Evolutionary conservation across 2,329 filamentous ascomycete genomes (phyloP).

Genomic region (Colletotrichum theobromicola): DNA sequence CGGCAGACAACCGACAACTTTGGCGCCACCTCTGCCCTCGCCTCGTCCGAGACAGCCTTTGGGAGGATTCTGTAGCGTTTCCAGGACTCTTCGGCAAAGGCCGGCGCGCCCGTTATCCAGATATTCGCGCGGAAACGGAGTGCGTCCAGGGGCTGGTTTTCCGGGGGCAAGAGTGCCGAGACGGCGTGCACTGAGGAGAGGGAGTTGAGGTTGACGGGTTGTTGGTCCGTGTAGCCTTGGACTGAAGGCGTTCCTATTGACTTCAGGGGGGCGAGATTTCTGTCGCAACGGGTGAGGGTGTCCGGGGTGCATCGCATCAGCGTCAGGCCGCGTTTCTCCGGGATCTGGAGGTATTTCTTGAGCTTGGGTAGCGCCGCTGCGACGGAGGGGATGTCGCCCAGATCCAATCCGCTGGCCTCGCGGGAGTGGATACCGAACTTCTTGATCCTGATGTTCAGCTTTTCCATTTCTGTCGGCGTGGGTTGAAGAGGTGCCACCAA

Average conservation of each 20-base stretch:
- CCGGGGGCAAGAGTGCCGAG: conserved; percentile 13
- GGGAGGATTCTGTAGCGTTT: conserved; percentile 19
- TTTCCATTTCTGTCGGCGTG: background rate
- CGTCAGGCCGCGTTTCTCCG: conserved; percentile 1
- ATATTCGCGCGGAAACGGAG: conserved; percentile 25
- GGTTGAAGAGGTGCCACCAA: background rate
- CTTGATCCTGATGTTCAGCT: background rate
- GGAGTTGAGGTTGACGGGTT: conserved; percentile 25
- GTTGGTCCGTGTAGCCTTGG: conserved; percentile 25
- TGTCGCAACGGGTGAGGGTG: conserved; percentile 15
- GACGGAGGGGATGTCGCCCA: conserved; percentile 17
- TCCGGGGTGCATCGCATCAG: conserved; percentile 20
- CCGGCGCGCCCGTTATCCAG: conserved; percentile 20
- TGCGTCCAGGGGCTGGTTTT: conserved; percentile 21
- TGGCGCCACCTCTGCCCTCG: background rate
- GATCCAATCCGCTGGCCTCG: conserved; percentile 18
- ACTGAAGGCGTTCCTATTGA: conserved; percentile 23
- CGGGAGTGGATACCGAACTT: conserved; percentile 23
- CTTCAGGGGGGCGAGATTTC: conserved; percentile 21
- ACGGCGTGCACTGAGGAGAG: conserved; percentile 25
- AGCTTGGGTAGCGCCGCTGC: conserved; percentile 18
- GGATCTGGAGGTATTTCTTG: conserved; percentile 18
- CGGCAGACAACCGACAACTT: conserved; percentile 24
- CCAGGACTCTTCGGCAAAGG: conserved; percentile 24
- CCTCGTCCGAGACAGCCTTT: background rate